A percentile compares a stretch with the other conserved stretches of the same genome.
Evolutionary conservation across 768 basidiomycete genomes (phyloP).

Genomic region (Tulasnella calospora): DNA sequence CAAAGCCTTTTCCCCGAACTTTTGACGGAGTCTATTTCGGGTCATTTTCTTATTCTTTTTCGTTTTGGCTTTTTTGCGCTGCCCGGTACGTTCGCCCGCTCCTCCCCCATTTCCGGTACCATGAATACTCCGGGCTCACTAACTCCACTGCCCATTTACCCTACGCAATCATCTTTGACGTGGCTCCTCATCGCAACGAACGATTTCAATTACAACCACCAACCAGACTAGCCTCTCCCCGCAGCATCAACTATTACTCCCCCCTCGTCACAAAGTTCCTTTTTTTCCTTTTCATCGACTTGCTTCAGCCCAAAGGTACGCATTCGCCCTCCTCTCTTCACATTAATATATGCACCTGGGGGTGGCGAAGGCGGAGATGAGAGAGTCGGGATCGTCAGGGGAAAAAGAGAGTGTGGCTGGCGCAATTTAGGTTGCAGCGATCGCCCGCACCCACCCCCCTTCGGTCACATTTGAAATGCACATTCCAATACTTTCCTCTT

Average conservation of each 20-base stretch:
- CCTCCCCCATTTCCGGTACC: neutral
- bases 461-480: neutral
- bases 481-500: neutral
- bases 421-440: neutral
- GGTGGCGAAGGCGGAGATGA: neutral
- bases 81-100: neutral
- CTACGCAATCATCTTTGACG: neutral
- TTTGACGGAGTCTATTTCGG: conserved; percentile 3
- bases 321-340: neutral
- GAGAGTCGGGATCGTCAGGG: conserved; percentile 7
- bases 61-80: neutral
- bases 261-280: neutral
- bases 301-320: neutral
- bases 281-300: neutral
- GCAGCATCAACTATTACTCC: neutral
- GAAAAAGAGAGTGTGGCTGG: neutral
- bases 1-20: neutral
- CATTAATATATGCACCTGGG: neutral
- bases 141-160: neutral
- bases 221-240: neutral
- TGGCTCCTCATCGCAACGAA: neutral
- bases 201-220: neutral
- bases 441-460: neutral
- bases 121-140: neutral
- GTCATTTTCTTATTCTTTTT: neutral